phyloP scores from a whole-genome alignment of 1,284 basidiomycete species.

The Marasmius oreades region DNA sequence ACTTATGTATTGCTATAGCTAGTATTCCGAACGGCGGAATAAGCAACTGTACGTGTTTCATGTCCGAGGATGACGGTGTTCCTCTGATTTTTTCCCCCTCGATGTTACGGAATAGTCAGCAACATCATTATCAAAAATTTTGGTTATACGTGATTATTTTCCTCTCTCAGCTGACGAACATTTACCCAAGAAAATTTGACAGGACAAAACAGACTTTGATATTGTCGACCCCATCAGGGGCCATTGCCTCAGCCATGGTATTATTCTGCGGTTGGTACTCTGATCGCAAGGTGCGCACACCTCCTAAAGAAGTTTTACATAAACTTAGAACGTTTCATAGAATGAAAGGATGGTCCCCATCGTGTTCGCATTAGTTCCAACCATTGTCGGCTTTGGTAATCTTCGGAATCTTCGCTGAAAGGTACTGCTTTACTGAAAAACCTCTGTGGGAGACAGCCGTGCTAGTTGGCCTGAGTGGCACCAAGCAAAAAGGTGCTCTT shows the following conservation, averaged over 20 bases:
- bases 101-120: constrained; percentile 37
- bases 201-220: constrained; percentile 64
- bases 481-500: constrained; percentile 48
- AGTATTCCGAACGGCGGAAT: constrained; percentile 65
- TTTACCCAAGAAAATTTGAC: neutral
- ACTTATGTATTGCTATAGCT: constrained; percentile 29
- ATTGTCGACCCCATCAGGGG: constrained; percentile 57
- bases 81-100: neutral
- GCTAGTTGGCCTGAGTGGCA: constrained; percentile 53
- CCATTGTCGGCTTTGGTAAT: constrained; percentile 54
- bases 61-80: neutral
- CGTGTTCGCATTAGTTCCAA: constrained; percentile 56
- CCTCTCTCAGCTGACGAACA: neutral
- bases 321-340: constrained; percentile 25
- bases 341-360: constrained; percentile 64
- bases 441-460: constrained; percentile 34
- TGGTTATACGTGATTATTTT: constrained; percentile 47
- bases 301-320: neutral
- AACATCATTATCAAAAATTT: constrained; percentile 62
- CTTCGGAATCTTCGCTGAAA: neutral
- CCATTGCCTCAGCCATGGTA: constrained; percentile 44
- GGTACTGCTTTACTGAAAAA: neutral
- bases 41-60: constrained; percentile 51
- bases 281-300: constrained; percentile 46
- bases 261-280: constrained; percentile 62